These are phyloP conservation scores for Apiospora rasikravindrae DNA, from an alignment of 2,329 filamentous ascomycete species.

Conservation along the genomic window DNA sequence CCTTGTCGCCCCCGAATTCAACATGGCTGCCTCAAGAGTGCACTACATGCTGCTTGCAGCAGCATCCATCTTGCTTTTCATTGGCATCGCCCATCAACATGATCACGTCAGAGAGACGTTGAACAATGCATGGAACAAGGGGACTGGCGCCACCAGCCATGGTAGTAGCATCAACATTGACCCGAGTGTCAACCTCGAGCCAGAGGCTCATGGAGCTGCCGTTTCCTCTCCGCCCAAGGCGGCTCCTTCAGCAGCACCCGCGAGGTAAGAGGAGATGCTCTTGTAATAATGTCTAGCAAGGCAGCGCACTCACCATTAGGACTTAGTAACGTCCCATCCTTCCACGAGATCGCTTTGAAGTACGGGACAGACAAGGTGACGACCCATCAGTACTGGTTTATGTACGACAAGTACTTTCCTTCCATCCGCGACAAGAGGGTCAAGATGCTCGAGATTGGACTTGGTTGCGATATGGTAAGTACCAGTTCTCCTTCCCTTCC, in stretches of 20 bases:
- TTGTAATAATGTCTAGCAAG: background rate
- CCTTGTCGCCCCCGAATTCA: background rate
- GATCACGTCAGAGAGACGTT: slow-evolving; percentile 20
- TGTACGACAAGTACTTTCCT: slow-evolving; percentile 47
- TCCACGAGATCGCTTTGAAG: slow-evolving; percentile 42
- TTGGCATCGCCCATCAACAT: slow-evolving; percentile 22
- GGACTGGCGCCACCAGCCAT: background rate
- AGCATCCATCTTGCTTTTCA: slow-evolving; percentile 19
- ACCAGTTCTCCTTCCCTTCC: background rate
- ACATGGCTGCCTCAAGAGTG: slow-evolving; percentile 18
- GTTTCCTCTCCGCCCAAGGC: background rate
- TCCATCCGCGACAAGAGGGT: slow-evolving; percentile 37
- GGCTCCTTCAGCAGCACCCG: background rate
- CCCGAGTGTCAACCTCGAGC: background rate
- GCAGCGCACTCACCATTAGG: background rate
- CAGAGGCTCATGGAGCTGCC: background rate
- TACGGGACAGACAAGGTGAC: slow-evolving; percentile 48
- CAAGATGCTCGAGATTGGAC: slow-evolving; percentile 48
- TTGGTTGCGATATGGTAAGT: slow-evolving; percentile 45
- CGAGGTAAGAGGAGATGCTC: background rate
- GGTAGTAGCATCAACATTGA: background rate
- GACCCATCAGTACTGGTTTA: slow-evolving; percentile 43
- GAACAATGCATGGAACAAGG: slow-evolving; percentile 17
- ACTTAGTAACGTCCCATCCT: slow-evolving; percentile 25
- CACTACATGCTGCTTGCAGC: slow-evolving; percentile 20